A percentile compares a stretch with the other conserved stretches of the same genome.
Conservation (phyloP, 2,329 filamentous ascomycete species). For the Fusarium anguioides region DNA sequence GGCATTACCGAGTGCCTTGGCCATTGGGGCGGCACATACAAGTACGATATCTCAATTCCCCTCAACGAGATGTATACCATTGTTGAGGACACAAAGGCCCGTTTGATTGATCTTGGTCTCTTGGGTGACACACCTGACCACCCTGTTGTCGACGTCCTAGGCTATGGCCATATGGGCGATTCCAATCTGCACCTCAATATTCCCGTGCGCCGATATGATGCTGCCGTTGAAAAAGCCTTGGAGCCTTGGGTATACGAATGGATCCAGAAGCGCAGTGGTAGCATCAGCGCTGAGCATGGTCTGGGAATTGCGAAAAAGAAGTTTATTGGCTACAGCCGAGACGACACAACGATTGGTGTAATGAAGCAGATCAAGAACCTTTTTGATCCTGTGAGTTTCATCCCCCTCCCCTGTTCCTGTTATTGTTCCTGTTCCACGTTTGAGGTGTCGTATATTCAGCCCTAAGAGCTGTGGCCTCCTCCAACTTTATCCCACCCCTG, state of each 20-base stretch:
- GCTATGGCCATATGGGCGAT: slow-evolving; percentile 99
- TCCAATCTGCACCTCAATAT: slow-evolving; percentile 95
- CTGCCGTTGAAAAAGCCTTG: slow-evolving; percentile 84
- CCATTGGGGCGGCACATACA: slow-evolving; percentile 95
- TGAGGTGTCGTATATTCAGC: slow-evolving; percentile 11
- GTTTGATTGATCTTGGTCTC: slow-evolving; percentile 78
- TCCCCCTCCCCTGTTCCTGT: background rate
- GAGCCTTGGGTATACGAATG: slow-evolving; percentile 99
- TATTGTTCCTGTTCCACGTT: background rate
- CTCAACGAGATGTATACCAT: slow-evolving; percentile 86
- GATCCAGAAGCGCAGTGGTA: slow-evolving; percentile 88
- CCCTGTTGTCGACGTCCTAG: slow-evolving; percentile 89
- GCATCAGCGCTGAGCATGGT: slow-evolving; percentile 97
- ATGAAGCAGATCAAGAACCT: slow-evolving; percentile 97
- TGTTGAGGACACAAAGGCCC: slow-evolving; percentile 84
- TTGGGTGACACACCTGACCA: slow-evolving; percentile 79
- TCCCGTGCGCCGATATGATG: slow-evolving; percentile 83
- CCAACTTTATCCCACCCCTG: background rate
- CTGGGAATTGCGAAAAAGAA: slow-evolving; percentile 95
- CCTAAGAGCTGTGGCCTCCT: slow-evolving; percentile 2
- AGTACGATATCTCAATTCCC: slow-evolving; percentile 97
- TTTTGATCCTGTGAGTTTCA: slow-evolving; percentile 85
- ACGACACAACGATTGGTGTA: slow-evolving; percentile 83
- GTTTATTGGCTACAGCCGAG: slow-evolving; percentile 92
- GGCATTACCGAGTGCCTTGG: slow-evolving; percentile 89